Percentiles rank a stretch among this genome's conserved stretches.
Evolutionary conservation across 192 early-diverging fungal genomes (phyloP).

Genomic region (Phlyctochytrium planicorne): DNA sequence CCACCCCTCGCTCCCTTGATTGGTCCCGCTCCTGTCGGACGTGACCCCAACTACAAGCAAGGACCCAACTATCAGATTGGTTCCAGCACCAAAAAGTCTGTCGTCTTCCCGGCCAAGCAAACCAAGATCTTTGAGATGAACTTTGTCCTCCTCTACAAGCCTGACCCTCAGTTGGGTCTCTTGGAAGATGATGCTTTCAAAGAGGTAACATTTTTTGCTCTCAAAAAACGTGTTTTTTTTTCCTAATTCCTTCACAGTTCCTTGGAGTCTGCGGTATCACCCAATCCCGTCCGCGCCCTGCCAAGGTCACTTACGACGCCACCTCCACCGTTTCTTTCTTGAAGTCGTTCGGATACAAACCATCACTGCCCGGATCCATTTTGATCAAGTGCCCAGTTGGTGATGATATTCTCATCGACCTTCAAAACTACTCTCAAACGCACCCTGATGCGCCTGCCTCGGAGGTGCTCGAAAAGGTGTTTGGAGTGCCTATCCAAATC

Average conservation of each 20-base stretch:
- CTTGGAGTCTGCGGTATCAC: constrained; percentile 25
- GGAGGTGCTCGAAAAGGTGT: neutral
- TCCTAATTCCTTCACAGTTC: neutral
- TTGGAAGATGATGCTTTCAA: constrained; percentile 14
- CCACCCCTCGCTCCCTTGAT: neutral
- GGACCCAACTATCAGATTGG: constrained; percentile 15
- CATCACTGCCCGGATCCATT: constrained; percentile 11
- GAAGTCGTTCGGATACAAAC: constrained; percentile 23
- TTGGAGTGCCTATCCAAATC: neutral
- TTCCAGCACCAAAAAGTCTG: constrained; percentile 1
- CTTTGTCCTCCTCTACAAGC: constrained; percentile 28
- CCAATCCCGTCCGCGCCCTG: neutral
- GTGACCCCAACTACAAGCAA: constrained; percentile 5
- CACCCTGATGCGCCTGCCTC: neutral
- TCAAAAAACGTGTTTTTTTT: neutral
- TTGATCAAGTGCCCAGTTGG: constrained; percentile 18
- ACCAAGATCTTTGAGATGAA: constrained; percentile 25
- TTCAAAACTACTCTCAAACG: neutral
- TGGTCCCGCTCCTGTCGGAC: constrained; percentile 3
- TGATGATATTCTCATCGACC: neutral
- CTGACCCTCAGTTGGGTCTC: constrained; percentile 19
- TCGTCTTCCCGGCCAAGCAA: constrained; percentile 26
- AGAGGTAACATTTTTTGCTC: neutral
- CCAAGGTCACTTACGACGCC: constrained; percentile 17
- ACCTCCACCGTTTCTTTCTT: constrained; percentile 5